phyloP scores from a whole-genome alignment of 176 grass and related monocot genomes.

The Paspalum notatum region DNA sequence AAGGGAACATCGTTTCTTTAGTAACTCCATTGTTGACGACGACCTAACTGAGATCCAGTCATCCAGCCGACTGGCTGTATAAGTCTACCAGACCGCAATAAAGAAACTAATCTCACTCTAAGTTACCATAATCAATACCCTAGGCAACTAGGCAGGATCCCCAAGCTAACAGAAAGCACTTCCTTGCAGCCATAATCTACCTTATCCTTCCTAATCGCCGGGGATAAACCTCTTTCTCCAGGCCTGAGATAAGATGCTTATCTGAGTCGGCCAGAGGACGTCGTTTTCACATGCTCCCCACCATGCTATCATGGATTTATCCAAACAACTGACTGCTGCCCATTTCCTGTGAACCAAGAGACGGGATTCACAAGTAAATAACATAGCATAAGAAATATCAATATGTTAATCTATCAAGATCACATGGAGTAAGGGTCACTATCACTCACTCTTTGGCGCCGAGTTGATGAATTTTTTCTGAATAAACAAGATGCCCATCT shows the following conservation, averaged over 20 bases:
- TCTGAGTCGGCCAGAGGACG: neutral
- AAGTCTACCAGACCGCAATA: conserved; percentile 29
- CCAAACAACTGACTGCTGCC: neutral
- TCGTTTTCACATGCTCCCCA: conserved; percentile 35
- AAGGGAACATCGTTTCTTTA: conserved; percentile 14
- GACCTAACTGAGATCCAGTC: conserved; percentile 32
- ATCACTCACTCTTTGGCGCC: neutral
- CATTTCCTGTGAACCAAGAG: neutral
- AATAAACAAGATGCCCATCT: conserved; percentile 6
- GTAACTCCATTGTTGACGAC: neutral
- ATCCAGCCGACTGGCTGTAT: conserved; percentile 27
- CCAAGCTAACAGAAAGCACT: conserved; percentile 31
- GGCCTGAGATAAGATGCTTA: conserved; percentile 40
- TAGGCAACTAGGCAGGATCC: conserved; percentile 31
- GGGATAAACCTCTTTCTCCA: conserved; percentile 35
- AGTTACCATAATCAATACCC: conserved; percentile 16
- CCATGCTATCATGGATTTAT: conserved; percentile 28
- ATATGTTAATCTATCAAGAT: conserved; percentile 17
- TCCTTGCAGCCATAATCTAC: conserved; percentile 3
- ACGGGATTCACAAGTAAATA: neutral
- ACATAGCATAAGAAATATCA: neutral
- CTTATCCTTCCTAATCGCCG: conserved; percentile 43
- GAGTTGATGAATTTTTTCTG: neutral
- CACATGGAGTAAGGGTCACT: conserved; percentile 31
- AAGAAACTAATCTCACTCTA: conserved; percentile 34